A percentile compares a stretch with the other conserved stretches of the same genome.
These are phyloP conservation scores for Capsaspora owczarzaki DNA, from an alignment of 78 protist genomes.

Conservation along the genomic window DNA sequence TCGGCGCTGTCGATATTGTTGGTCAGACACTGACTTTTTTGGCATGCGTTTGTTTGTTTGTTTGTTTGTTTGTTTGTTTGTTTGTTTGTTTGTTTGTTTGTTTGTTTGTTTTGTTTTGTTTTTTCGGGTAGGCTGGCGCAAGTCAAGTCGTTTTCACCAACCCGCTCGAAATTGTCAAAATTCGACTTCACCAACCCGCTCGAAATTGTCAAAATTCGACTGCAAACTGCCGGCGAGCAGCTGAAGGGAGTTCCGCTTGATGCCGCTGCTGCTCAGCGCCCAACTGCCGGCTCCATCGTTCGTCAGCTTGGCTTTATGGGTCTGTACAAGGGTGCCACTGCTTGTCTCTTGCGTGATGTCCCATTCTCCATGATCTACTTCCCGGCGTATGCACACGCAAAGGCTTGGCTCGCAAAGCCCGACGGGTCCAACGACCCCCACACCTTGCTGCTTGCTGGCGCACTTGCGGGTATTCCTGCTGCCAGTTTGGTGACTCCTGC, in stretches of 20 bases:
- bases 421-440: conserved; percentile 14
- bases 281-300: no score
- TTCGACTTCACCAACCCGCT: conserved; percentile 71
- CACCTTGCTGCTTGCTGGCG: conserved; percentile 52
- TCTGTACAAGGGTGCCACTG: conserved; percentile 68
- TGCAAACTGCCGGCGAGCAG: no score
- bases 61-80: conserved; percentile 56
- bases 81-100: no score
- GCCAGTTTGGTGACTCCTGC: conserved; percentile 61
- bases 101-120: no score
- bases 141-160: conserved; percentile 72
- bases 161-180: conserved; percentile 77
- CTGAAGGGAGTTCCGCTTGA: no score
- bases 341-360: conserved; percentile 62
- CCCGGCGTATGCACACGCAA: conserved; percentile 62
- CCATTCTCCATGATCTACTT: conserved; percentile 76
- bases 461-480: conserved; percentile 65
- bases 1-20: neutral
- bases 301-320: conserved; percentile 58
- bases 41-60: neutral
- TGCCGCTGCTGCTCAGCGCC: no score
- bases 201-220: conserved; percentile 74
- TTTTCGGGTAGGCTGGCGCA: no score
- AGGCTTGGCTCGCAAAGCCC: conserved; percentile 20
- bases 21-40: neutral